Conservation (phyloP, 2,329 filamentous ascomycete genomes). For the Fragosphaeria purpurea region DNA sequence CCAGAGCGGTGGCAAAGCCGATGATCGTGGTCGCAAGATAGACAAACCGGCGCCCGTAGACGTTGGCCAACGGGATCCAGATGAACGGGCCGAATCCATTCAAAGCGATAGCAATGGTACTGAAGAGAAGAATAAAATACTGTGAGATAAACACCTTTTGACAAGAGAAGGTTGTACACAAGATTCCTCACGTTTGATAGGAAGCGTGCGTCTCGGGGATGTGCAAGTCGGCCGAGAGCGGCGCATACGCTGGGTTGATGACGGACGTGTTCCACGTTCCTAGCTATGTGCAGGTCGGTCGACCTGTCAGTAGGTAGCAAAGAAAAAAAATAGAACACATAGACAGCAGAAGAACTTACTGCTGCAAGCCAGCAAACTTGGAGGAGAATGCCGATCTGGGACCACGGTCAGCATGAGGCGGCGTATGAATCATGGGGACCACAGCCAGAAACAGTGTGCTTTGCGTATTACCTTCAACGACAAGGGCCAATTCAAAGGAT, state of each 20-base stretch:
- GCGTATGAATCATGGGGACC: not conserved
- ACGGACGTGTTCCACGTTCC: conserved; percentile 16
- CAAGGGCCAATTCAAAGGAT: conserved; percentile 6
- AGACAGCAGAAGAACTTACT: conserved; percentile 1
- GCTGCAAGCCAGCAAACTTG: conserved; percentile 19
- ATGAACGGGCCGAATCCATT: conserved; percentile 12
- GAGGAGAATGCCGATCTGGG: conserved; percentile 19
- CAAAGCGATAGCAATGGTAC: conserved; percentile 19
- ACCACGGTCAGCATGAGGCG: conserved; percentile 5
- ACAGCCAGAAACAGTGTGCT: no score
- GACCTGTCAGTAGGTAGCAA: no score
- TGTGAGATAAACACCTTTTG: no score
- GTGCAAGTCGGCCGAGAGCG: conserved; percentile 13
- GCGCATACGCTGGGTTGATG: conserved; percentile 17
- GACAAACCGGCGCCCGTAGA: conserved; percentile 16
- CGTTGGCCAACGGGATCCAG: conserved; percentile 15
- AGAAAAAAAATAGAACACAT: no score
- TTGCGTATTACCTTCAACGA: conserved; percentile 6
- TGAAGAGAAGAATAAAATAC: no score
- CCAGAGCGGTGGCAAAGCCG: conserved; percentile 13
- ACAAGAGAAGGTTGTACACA: no score
- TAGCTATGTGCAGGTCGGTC: no score
- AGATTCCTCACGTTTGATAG: conserved; percentile 11
- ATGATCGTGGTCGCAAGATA: conserved; percentile 16
- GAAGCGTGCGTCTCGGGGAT: conserved; percentile 15